Conservation (phyloP, 352 stramenopile genomes). For the Phytopythium litorale region DNA sequence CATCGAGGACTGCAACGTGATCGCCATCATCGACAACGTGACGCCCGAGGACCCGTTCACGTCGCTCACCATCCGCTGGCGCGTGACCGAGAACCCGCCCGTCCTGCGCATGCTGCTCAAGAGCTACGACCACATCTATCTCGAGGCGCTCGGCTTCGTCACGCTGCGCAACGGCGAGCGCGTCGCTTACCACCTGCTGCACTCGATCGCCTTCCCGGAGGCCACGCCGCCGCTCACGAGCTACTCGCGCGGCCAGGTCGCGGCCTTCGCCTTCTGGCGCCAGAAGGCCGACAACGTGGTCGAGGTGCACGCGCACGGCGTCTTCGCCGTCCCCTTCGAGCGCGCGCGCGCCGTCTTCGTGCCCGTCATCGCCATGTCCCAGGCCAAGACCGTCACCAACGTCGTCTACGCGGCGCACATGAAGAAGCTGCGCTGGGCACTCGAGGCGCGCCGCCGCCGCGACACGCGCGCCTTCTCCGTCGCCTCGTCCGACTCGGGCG, state of each 20-base stretch:
- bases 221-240: constrained; percentile 14
- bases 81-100: constrained; percentile 12
- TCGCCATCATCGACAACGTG: constrained; percentile 10
- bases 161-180: constrained; percentile 22
- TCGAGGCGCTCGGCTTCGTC: constrained; percentile 26
- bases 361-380: constrained; percentile 10
- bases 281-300: constrained; percentile 28
- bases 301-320: constrained; percentile 31
- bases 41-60: constrained; percentile 9
- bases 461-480: not conserved
- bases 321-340: constrained; percentile 14
- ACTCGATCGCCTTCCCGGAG: constrained; percentile 30
- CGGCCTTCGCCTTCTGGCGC: constrained; percentile 36
- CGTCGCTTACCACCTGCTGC: constrained; percentile 39
- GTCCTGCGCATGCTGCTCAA: constrained; percentile 15
- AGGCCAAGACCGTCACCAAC: constrained; percentile 17
- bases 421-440: constrained; percentile 28
- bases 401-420: constrained; percentile 28
- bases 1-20: constrained; percentile 10
- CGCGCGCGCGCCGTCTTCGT: constrained; percentile 5
- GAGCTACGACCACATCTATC: constrained; percentile 21
- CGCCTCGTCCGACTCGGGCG: not conserved
- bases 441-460: constrained; percentile 10
- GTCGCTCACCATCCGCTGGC: constrained; percentile 12
- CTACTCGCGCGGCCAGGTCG: constrained; percentile 40